These are phyloP conservation scores for Acanthochlamys bracteata DNA, from an alignment of 106 monocot species.

Conservation along the genomic window DNA sequence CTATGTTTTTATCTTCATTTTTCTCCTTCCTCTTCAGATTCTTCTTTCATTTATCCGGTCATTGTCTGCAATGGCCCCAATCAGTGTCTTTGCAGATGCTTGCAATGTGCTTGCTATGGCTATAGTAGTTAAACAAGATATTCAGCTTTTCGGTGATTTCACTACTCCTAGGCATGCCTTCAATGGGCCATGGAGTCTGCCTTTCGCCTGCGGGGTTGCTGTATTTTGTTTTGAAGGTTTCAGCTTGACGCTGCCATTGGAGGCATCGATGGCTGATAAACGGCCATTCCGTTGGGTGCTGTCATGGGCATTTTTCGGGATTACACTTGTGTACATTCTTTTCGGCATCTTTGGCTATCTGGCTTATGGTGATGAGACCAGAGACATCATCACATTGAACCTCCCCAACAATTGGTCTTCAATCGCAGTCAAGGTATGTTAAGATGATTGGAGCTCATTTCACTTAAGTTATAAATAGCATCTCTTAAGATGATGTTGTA, in stretches of 20 bases:
- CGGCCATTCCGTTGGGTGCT: conserved; percentile 58
- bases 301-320: conserved; percentile 50
- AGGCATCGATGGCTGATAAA: conserved; percentile 76
- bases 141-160: conserved; percentile 38
- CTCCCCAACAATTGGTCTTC: conserved; percentile 75
- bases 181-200: conserved; percentile 58
- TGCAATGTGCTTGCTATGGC: conserved; percentile 94
- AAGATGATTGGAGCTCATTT: not conserved
- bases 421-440: conserved; percentile 58
- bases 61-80: conserved; percentile 69
- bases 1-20: conserved; percentile 50
- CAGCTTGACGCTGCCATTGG: conserved; percentile 78
- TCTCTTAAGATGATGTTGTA: too few relatives aligned
- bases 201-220: conserved; percentile 71
- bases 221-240: conserved; percentile 97
- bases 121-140: conserved; percentile 79
- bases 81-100: conserved; percentile 78
- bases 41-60: conserved; percentile 69
- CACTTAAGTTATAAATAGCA: not conserved
- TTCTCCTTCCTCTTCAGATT: conserved; percentile 69
- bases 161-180: conserved; percentile 44
- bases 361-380: conserved; percentile 83
- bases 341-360: conserved; percentile 82
- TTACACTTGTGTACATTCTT: conserved; percentile 47
- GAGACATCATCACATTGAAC: conserved; percentile 86